These are phyloP conservation scores for Posidonia australis DNA, from an alignment of 106 monocot species.

Conservation along the genomic window DNA sequence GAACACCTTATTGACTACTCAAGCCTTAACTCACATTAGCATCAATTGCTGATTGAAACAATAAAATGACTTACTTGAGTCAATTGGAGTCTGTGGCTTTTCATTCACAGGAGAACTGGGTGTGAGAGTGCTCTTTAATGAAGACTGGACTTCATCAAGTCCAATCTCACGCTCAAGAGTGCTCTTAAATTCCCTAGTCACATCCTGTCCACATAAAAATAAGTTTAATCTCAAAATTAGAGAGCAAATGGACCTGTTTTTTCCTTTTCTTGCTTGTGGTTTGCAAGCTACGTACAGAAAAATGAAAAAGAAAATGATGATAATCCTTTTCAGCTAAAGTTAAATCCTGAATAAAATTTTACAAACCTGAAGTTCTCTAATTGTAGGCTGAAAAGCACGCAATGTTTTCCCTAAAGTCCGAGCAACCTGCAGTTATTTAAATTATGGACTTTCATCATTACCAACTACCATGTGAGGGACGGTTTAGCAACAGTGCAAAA, in stretches of 20 bases:
- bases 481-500: no score
- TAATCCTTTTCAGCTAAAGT: neutral
- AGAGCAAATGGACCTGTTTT: no score
- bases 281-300: no score
- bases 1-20: no score
- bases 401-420: constrained; percentile 87
- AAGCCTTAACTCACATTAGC: no score
- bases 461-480: no score
- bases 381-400: constrained; percentile 91
- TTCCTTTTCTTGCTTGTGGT: no score
- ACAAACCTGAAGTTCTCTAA: constrained; percentile 89
- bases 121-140: constrained; percentile 3
- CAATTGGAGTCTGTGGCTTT: neutral
- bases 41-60: no score
- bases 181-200: constrained; percentile 95
- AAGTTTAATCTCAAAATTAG: no score
- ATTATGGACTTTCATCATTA: neutral
- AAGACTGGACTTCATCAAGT: constrained; percentile 60
- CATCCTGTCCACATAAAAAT: constrained; percentile 44
- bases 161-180: constrained; percentile 93
- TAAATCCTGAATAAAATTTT: neutral
- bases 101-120: neutral
- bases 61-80: neutral
- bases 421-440: constrained; percentile 57
- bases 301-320: neutral